Evolutionary conservation across 2,329 filamentous ascomycete species (phyloP).

Genomic region (Sporothrix variecibatus): DNA sequence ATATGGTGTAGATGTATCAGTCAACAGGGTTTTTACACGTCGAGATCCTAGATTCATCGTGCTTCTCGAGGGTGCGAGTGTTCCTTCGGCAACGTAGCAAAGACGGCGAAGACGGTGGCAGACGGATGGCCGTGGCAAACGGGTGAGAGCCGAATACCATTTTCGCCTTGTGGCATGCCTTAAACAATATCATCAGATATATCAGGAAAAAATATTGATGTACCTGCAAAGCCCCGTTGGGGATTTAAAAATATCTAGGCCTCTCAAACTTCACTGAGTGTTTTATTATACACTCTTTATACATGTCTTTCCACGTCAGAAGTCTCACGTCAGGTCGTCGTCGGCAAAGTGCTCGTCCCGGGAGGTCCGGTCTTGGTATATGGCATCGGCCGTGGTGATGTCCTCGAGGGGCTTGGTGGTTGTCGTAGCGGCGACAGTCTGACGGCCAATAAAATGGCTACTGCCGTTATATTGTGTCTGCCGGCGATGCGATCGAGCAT

Average conservation of each 20-base stretch:
- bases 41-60: not conserved
- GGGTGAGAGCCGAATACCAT: not conserved
- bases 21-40: not conserved
- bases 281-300: too few relatives aligned
- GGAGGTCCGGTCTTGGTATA: not conserved
- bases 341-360: not conserved
- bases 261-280: too few relatives aligned
- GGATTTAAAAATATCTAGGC: too few relatives aligned
- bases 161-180: not conserved
- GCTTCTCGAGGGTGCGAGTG: not conserved
- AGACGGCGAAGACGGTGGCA: not conserved
- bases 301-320: not conserved
- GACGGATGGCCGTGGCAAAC: not conserved
- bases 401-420: not conserved
- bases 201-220: not conserved
- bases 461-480: not conserved
- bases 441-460: not conserved
- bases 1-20: constrained; percentile 22
- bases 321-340: not conserved
- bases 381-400: not conserved
- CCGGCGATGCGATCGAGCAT: not conserved
- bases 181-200: not conserved
- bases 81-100: not conserved
- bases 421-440: not conserved
- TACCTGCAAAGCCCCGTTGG: not conserved